A percentile compares a stretch with the other conserved stretches of the same genome.
Evolutionary conservation across 169 alveolate species (phyloP).

Genomic region (Cryptosporidium felis): DNA sequence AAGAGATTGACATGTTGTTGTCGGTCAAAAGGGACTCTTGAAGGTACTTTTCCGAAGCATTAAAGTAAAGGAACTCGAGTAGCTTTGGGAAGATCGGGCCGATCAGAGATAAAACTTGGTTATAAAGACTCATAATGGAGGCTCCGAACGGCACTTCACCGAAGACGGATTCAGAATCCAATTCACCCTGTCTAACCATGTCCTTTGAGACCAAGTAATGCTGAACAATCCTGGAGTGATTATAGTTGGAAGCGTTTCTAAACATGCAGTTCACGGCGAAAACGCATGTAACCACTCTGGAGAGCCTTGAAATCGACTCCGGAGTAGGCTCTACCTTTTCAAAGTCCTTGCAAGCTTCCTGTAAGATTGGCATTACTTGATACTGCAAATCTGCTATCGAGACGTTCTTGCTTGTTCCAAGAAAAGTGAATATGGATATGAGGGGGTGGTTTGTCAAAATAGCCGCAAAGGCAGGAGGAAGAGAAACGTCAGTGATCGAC

Average conservation of each 20-base stretch:
- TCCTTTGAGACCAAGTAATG: conserved; percentile 30
- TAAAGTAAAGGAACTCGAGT: conserved; percentile 26
- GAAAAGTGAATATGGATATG: conserved; percentile 37
- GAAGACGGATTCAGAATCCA: background rate
- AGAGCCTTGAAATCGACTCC: background rate
- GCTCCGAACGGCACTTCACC: conserved; percentile 44
- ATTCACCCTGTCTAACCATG: conserved; percentile 8
- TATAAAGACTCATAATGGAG: conserved; percentile 40
- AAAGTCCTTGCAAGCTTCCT: conserved; percentile 47
- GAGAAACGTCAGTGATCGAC: conserved; percentile 24
- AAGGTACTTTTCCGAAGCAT: conserved; percentile 61
- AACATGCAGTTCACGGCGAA: conserved; percentile 49
- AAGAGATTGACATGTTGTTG: conserved; percentile 44
- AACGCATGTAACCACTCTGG: conserved; percentile 32
- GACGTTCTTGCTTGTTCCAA: conserved; percentile 52
- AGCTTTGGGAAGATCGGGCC: conserved; percentile 34
- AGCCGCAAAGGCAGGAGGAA: conserved; percentile 67
- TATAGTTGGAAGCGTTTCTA: conserved; percentile 46
- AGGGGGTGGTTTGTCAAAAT: conserved; percentile 52
- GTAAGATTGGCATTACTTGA: conserved; percentile 52
- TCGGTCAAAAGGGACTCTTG: conserved; percentile 29
- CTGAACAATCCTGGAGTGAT: conserved; percentile 36
- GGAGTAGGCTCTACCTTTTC: background rate
- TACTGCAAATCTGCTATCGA: conserved; percentile 67
- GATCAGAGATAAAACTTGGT: background rate